Evolutionary conservation across 2,329 filamentous ascomycete species (phyloP).

Genomic region (Pestalotiopsis sp.): DNA sequence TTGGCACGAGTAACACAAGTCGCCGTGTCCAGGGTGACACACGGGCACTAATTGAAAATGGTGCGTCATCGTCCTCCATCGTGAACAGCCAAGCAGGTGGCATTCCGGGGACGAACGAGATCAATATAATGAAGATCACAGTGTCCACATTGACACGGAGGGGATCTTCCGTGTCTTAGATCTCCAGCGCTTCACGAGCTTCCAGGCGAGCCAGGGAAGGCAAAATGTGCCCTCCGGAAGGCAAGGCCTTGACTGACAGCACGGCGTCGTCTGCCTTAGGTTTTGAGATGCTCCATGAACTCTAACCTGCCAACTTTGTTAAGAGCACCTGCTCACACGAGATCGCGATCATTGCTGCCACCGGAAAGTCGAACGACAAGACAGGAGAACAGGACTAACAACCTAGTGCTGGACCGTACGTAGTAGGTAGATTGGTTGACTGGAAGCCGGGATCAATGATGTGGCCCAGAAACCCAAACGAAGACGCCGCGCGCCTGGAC

Average conservation of each 20-base stretch:
- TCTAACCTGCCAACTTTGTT: neutral
- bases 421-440: neutral
- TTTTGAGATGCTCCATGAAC: neutral
- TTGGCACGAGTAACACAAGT: conserved; percentile 8
- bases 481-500: neutral
- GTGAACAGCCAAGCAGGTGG: neutral
- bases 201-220: neutral
- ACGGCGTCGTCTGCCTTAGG: neutral
- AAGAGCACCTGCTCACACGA: neutral
- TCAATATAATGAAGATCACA: conserved; percentile 13
- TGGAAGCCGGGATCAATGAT: neutral
- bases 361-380: neutral
- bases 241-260: neutral
- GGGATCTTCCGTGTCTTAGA: neutral
- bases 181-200: neutral
- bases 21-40: conserved; percentile 14
- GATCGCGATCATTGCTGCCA: neutral
- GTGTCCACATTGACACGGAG: conserved; percentile 5
- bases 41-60: neutral
- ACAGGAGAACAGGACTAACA: neutral
- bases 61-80: conserved; percentile 12
- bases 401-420: no score
- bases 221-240: neutral
- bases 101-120: conserved; percentile 13
- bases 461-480: neutral